Evolutionary conservation across 257 asterid species (phyloP).

Genomic region (Nicotiana benthamiana): DNA sequence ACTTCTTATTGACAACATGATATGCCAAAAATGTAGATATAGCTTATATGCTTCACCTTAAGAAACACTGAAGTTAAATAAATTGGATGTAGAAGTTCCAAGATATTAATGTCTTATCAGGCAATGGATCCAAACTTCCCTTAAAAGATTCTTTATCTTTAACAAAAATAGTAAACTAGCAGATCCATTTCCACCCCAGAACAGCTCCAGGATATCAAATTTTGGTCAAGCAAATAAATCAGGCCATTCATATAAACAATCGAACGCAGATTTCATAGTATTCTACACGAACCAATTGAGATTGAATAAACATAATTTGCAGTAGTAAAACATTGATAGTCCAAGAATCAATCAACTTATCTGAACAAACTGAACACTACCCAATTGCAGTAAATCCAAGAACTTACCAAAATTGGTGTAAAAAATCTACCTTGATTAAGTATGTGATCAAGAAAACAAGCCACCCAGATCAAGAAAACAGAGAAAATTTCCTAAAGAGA

Average conservation of each 20-base stretch:
- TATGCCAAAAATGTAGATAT: background rate
- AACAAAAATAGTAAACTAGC: background rate
- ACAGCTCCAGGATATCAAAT: background rate
- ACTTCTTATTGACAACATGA: background rate
- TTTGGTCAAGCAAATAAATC: background rate
- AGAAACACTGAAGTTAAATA: too few species aligned
- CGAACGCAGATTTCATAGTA: background rate
- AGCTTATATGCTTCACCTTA: background rate
- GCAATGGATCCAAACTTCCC: background rate
- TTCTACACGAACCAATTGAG: background rate
- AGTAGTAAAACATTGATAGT: background rate
- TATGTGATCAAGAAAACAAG: background rate
- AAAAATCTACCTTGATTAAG: background rate
- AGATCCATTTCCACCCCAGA: background rate
- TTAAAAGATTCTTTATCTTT: background rate
- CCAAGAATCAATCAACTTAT: background rate
- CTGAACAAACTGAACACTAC: background rate
- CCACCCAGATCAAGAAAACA: background rate
- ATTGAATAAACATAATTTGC: background rate
- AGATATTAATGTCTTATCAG: too few species aligned
- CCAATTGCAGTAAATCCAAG: background rate
- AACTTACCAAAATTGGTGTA: background rate
- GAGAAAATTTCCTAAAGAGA: background rate
- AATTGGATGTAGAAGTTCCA: too few species aligned
- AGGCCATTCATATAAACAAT: background rate